phyloP scores from a whole-genome alignment of 805 yeast genomes.

The Komagataella ulmi region DNA sequence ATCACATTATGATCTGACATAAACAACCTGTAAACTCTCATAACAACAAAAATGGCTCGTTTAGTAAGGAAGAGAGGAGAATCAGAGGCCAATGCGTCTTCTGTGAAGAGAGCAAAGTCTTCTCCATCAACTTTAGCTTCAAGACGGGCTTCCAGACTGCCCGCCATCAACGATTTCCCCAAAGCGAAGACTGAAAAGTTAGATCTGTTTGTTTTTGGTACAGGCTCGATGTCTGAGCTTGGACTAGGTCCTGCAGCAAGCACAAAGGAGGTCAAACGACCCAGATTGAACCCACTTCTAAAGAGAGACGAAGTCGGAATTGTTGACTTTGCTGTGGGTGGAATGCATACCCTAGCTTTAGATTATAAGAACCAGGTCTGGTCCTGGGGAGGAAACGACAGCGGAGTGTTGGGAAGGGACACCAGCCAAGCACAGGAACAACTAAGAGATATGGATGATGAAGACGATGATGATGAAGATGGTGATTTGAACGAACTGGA shows the following conservation, averaged over 20 bases:
- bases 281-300: conserved; percentile 76
- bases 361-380: conserved; percentile 70
- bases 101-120: conserved; percentile 19
- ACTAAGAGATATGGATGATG: conserved; percentile 54
- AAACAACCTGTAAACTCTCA: not conserved
- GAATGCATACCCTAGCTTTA: conserved; percentile 84
- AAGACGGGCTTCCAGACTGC: conserved; percentile 34
- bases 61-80: conserved; percentile 6
- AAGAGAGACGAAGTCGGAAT: conserved; percentile 50
- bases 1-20: not conserved
- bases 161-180: conserved; percentile 28
- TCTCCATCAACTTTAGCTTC: conserved; percentile 26
- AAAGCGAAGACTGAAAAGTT: conserved; percentile 29
- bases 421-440: conserved; percentile 53
- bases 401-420: conserved; percentile 83
- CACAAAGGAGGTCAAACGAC: conserved; percentile 91
- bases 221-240: conserved; percentile 94
- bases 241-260: conserved; percentile 94
- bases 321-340: conserved; percentile 88
- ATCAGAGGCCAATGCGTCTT: conserved; percentile 13
- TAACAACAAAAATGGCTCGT: conserved; percentile 8
- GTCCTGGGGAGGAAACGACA: conserved; percentile 98
- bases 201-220: conserved; percentile 88
- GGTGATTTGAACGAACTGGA: conserved; percentile 84
- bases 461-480: conserved; percentile 48